Conservation (phyloP, 2,329 filamentous ascomycete genomes). For the Onygenales sp. region DNA sequence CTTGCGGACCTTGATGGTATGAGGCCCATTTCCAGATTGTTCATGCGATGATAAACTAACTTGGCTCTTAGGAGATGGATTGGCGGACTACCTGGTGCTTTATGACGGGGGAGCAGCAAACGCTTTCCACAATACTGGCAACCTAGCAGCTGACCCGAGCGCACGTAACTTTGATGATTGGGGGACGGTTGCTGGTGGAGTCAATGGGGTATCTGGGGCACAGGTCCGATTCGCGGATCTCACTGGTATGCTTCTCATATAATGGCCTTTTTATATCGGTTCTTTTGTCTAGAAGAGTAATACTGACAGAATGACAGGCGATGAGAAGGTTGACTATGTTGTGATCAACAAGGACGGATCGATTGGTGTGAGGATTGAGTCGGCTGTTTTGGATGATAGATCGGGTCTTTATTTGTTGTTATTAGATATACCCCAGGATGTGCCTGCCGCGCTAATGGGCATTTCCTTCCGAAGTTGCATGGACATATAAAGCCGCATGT, state of each 20-base stretch:
- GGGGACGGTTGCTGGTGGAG: slow-evolving; percentile 4
- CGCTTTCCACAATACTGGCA: not conserved
- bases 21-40: too few relatives aligned
- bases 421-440: too few relatives aligned
- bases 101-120: not conserved
- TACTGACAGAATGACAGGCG: not conserved
- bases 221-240: not conserved
- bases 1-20: too few relatives aligned
- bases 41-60: too few relatives aligned
- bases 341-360: not conserved
- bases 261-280: too few relatives aligned
- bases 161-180: not conserved
- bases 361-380: not conserved
- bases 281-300: too few relatives aligned
- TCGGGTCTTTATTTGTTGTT: too few relatives aligned
- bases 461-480: too few relatives aligned
- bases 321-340: slow-evolving; percentile 3
- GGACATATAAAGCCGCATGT: too few relatives aligned
- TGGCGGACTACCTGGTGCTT: slow-evolving; percentile 1
- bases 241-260: not conserved
- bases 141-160: not conserved
- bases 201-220: not conserved
- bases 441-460: too few relatives aligned
- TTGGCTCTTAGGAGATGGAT: not conserved
- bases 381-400: too few relatives aligned